Evolutionary conservation across 2,329 filamentous ascomycete species (phyloP), one percentile per base, ranked within the genome.

Genomic region (Cladosporium sphaerospermum): DNA sequence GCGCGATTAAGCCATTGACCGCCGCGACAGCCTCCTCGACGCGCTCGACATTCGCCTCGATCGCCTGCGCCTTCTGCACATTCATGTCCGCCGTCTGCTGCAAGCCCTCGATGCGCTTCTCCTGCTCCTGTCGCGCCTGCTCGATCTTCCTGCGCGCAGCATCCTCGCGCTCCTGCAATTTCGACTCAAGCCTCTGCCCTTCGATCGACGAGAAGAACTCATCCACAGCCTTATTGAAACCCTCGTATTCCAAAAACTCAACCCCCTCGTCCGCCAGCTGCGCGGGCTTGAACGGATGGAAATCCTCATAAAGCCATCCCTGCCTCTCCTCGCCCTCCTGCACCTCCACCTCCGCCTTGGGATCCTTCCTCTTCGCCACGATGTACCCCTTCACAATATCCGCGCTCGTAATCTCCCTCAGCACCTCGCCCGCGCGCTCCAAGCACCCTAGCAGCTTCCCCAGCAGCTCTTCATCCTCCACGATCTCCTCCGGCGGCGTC

Each of bases 131-230:
- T 62, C 83, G 82, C 0, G 91, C 89, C n/a, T 86, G 81, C 36
- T 96, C 88, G 3, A 99, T 77, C 68, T 95, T 96, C 64, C 82
- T 83, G 70, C 85, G 88, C 3, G 93, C 93, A 3, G 80, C 78
- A 16, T 86, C 83, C 69, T 99, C 90, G 45, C 86, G 82, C 68
- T 97, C 92, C 3, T 82, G 83, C 4, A 97, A 73, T 50, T 84
- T 81, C 1, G 89, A 95, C 68, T 95, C 87, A 1, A 97, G 77
- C 67, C 89, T 95, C 67, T 96, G 92, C 0, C 91, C 89, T 71
- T 99, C 93, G 23, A 97, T 82, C 0, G 92, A 97, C 0, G 93
- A 97, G 69, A 95, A 97, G 73, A 96, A 99, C 61, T 96, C 89
- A 66, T 99, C 93, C 0, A 96, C 90, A 0, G 90, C 93, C 65